These are phyloP conservation scores for Aspergillus nidulans DNA, from an alignment of 495 filamentous ascomycete genomes.

Conservation along the genomic window DNA sequence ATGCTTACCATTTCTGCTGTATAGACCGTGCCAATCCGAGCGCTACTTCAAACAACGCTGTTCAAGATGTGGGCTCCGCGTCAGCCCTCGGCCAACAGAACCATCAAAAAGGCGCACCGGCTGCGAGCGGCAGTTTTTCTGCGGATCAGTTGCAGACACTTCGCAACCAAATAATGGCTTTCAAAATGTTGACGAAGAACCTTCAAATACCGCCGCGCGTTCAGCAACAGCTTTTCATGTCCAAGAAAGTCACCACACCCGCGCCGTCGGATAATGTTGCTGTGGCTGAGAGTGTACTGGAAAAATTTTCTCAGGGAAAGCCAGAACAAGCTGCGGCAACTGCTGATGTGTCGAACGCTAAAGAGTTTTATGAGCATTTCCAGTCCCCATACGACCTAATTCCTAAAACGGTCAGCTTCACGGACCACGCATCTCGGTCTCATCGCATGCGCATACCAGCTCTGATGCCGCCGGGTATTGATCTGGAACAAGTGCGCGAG, in stretches of 20 bases:
- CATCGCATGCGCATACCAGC: conserved; percentile 75
- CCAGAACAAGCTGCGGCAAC: conserved; percentile 32
- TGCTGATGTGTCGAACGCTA: conserved; percentile 25
- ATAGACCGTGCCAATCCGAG: conserved; percentile 40
- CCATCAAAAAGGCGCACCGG: conserved; percentile 28
- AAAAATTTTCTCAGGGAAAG: conserved; percentile 40
- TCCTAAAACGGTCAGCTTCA: conserved; percentile 64
- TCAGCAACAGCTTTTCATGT: conserved; percentile 70
- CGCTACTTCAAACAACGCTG: conserved; percentile 39
- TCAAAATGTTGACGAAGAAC: conserved; percentile 78
- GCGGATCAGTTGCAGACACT: conserved; percentile 66
- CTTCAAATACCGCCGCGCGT: conserved; percentile 66
- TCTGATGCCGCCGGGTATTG: conserved; percentile 80
- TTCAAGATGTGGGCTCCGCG: conserved; percentile 23
- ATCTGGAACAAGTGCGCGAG: conserved; percentile 70
- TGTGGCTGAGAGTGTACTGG: conserved; percentile 48
- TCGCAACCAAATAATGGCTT: conserved; percentile 74
- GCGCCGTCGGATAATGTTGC: conserved; percentile 53
- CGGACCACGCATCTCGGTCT: conserved; percentile 66
- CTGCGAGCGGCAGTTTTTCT: conserved; percentile 55
- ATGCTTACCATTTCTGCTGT: conserved; percentile 2
- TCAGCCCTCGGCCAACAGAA: conserved; percentile 30
- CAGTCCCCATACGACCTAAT: conserved; percentile 61
- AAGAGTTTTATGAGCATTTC: conserved; percentile 56
- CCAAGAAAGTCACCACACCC: conserved; percentile 61